Evolutionary conservation across 2,329 filamentous ascomycete genomes (phyloP), one percentile per base, ranked within the genome.

Genomic region (Scortechinia acanthostroma): DNA sequence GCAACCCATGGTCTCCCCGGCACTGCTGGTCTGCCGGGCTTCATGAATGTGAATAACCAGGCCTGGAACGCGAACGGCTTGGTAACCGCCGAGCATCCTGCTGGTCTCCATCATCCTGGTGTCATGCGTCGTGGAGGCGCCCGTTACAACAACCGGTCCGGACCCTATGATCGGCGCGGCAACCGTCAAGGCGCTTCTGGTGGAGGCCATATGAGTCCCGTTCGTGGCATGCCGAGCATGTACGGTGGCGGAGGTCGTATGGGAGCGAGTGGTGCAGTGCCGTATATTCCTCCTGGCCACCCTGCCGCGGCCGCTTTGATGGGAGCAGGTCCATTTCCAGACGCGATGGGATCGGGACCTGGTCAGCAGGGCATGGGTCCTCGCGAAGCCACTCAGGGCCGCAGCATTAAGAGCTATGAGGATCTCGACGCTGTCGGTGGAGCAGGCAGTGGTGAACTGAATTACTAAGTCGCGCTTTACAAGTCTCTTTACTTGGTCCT

Each of bases 371-470:
- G 86, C 2, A 84, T 91, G 48, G 91, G 90, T 0, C 91, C 93
- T 17, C 79, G 88, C 17, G 91, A 97, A 64, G 91, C 93, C 10
- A 90, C 95, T 1, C 88, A 94, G 53, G 93, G 93, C 3, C 80
- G 93, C 47, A 95, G 88, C 49, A 69, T 98, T 52, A 95, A 95
- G 75, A 96, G 89, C 62, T 98, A 98, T 60, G 94, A 98, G 63
- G 93, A 98, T 60, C 71, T 98, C 20, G 93, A 98, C 67, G 91
- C 94, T 42, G 84, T 86, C 47, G 81, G 81, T 28, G 80, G 83
- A 14, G 73, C 77, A 25, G 88, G 84, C 33, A 81, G 84, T 33
- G 86, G 88, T 21, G 91, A 96, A 67, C 70, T 97, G 56, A 94
- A 97, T 65, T 97, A 97, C 60, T 97, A 75, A 40, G 25, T 30